Evolutionary conservation across 2,329 filamentous ascomycete species (phyloP), one percentile per base, ranked within the genome.

Genomic region (Arthroderma sp.): DNA sequence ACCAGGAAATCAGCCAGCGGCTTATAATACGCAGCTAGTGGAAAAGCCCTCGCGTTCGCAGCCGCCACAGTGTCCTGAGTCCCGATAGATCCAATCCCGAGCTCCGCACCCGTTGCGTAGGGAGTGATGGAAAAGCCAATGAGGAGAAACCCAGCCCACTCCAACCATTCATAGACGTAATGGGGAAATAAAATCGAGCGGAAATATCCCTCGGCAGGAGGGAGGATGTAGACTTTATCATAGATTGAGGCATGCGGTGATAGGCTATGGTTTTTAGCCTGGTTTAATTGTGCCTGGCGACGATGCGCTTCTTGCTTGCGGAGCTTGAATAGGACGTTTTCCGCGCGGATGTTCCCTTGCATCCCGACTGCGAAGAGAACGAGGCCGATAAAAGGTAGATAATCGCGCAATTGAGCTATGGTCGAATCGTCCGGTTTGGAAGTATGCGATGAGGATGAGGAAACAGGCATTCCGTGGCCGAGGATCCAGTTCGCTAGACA

Each of bases 121-220:
- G 50, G 36, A 29, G 51, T 48, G 9, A 68, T 58, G 0, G 61
- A 54, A 0, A 60, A 60, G 6, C 64, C 68, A 7, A 65, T 58
- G 29, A 94, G 75, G 70, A 82, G 87, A 62, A 87, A 98, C 0
- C 91, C 91, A 3, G 75, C 63, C 91, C 91, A 98, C 71, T 98
- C 91, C 43, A 94, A 62, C 91, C 91, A 98, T 68, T 98, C 91
- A 59, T 82, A 83, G n/a, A 94, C 71, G 63, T 95, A 98, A 62
- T 98, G 91, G 53, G 91, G 87, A 63, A 82, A 94, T 48, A 96
- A 72, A 58, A 94, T 76, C 56, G 80, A 82, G 52, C 74, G 72
- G 66, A 96, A 98, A 41, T 94, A 66, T 0, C 88, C 87, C 42
- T 82, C 82, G 57, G 85, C 71, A 0, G 91, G 66, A n/a, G 68